Evolutionary conservation across 2,329 filamentous ascomycete species (phyloP), one percentile per base, ranked within the genome.

Genomic region (Phoma sp.): DNA sequence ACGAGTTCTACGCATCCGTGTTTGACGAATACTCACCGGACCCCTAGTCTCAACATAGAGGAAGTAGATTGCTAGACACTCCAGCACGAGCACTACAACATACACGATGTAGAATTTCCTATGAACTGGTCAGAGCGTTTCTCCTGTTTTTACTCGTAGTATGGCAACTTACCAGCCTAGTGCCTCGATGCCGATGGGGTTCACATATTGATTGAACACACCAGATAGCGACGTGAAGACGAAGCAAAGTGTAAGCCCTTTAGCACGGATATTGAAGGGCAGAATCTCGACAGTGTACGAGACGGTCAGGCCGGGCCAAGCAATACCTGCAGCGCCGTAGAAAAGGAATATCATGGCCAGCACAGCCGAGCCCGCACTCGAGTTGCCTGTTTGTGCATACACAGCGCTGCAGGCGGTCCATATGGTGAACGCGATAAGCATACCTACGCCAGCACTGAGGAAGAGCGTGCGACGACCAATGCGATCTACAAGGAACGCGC

Each of bases 201-300:
- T 88, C 63, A 82, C 82, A 58, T 76, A 85, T 76, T 84, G 83
- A 63, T 84, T 82, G 58, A 88, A 79, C 36, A 85, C 41, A 17
- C 60, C 55, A 80, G 39, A 87, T 75, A 49, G 84, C 76, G 51
- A 84, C 80, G 74, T 87, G 70, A 86, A 86, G 78, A 87, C 57
- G 40, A 65, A 63, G 55, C 60, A 84, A 37, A 81, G 69, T 21
- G 56, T 63, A 4, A 67, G 39, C 12, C 79, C 80, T 66, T 81
- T 80, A 38, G 78, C 61, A 13, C 80, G 78, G 41, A 82, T 74
- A 27, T 70, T 72, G 66, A 77, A 82, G 0, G 79, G 78, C 27
- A 80, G 70, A 51, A 82, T 81, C 61, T 82, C 80, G 27, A 76
- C 75, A 1, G 76, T 74, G 64, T 82, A 85, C 74, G 49, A 84